Conservation (phyloP, 192 early-diverging fungal genomes). For the Podochytrium sp. region DNA sequence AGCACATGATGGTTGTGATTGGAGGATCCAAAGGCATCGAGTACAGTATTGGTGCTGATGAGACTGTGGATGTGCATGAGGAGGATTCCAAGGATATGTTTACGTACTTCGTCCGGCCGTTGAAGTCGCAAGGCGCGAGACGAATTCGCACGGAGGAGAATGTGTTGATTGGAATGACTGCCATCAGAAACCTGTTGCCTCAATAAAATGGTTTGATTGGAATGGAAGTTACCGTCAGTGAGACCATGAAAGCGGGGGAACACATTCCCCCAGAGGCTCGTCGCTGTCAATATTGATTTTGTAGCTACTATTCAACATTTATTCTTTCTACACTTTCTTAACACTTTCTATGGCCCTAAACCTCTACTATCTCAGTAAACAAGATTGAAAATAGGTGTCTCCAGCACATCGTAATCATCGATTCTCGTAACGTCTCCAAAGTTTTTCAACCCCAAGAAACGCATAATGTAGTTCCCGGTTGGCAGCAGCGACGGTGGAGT, state of each 20-base stretch:
- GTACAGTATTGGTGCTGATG: conserved; percentile 56
- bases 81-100: conserved; percentile 69
- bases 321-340: no score
- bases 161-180: conserved; percentile 52
- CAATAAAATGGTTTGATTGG: not conserved
- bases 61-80: conserved; percentile 44
- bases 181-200: conserved; percentile 1
- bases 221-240: no score
- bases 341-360: no score
- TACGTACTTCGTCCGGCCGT: conserved; percentile 64
- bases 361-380: no score
- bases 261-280: no score
- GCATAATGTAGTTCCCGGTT: not conserved
- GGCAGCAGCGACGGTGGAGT: not conserved
- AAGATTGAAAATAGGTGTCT: not conserved
- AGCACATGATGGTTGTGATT: conserved; percentile 68
- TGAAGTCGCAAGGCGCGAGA: conserved; percentile 59
- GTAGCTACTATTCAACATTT: no score
- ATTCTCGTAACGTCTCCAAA: not conserved
- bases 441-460: not conserved
- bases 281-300: no score
- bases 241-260: no score
- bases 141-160: conserved; percentile 67
- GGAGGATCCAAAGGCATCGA: conserved; percentile 58
- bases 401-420: not conserved